Percentiles rank a stretch among this genome's conserved stretches.
Evolutionary conservation across 345 rosid genomes (phyloP).

Genomic region (Kandelia obovata): DNA sequence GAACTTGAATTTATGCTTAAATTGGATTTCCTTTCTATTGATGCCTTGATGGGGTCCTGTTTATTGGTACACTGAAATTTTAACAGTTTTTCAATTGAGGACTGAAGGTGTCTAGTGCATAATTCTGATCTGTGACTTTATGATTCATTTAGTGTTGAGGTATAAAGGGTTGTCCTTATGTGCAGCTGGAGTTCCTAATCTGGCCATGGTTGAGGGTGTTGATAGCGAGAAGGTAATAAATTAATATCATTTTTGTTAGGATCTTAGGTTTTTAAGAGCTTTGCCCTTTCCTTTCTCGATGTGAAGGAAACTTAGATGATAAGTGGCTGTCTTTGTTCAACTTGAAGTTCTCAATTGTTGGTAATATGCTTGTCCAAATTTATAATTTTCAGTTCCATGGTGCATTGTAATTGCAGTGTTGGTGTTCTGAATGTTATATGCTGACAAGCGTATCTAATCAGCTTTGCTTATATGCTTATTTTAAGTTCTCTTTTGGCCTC

Average conservation of each 20-base stretch:
- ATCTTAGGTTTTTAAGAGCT: neutral
- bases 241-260: neutral
- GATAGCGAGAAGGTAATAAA: constrained; percentile 70
- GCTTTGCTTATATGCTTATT: neutral
- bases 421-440: too few species aligned
- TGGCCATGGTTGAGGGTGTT: constrained; percentile 67
- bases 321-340: constrained; percentile 1
- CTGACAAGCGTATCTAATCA: neutral
- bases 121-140: neutral
- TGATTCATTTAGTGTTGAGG: neutral
- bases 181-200: constrained; percentile 83
- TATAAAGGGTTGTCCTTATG: constrained; percentile 9
- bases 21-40: neutral
- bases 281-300: neutral
- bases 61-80: too few species aligned
- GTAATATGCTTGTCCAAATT: too few species aligned
- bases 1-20: too few species aligned
- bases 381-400: too few species aligned
- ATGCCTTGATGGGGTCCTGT: too few species aligned
- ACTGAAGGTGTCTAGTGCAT: too few species aligned
- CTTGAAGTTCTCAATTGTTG: neutral
- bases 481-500: neutral
- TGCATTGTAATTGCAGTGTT: too few species aligned
- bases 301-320: neutral
- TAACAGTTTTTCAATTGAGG: too few species aligned